Percentiles rank a stretch among this genome's conserved stretches.
Conservation (phyloP, 78 protist genomes). For the Dictyostelium citrinum region DNA sequence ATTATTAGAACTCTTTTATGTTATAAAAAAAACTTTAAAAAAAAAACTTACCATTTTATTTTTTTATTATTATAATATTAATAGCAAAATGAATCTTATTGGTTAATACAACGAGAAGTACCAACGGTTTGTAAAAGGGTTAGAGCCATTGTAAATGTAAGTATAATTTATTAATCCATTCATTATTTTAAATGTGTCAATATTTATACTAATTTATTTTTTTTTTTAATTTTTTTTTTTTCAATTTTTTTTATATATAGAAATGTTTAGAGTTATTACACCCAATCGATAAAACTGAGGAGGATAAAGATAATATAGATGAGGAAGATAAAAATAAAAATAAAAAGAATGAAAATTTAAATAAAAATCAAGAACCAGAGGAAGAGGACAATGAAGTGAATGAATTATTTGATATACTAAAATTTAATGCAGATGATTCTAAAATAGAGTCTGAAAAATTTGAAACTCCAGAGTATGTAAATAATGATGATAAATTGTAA, state of each 20-base stretch:
- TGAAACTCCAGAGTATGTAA: slow-evolving; percentile 16
- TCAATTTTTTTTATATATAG: not conserved
- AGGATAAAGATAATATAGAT: not conserved
- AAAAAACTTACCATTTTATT: not conserved
- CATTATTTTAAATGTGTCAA: too few relatives aligned
- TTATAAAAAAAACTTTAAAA: not conserved
- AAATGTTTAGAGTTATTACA: slow-evolving; percentile 61
- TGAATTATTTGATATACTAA: not conserved
- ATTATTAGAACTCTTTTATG: not conserved
- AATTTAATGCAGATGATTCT: not conserved
- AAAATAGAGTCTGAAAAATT: not conserved
- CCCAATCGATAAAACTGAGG: not conserved
- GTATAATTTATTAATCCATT: not conserved
- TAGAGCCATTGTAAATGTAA: slow-evolving; percentile 46
- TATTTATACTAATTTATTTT: too few relatives aligned
- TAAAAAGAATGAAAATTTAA: not conserved
- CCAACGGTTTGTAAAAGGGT: slow-evolving; percentile 65
- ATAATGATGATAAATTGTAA: not conserved
- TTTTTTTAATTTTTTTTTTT: not conserved
- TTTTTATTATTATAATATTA: not conserved
- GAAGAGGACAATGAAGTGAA: not conserved
- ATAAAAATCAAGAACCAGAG: not conserved
- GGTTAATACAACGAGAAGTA: slow-evolving; percentile 68
- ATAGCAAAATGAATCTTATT: slow-evolving; percentile 51
- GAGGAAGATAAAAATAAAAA: not conserved